phyloP scores from a whole-genome alignment of 202 grass and related monocot species.

The Elaeis oleifera region DNA sequence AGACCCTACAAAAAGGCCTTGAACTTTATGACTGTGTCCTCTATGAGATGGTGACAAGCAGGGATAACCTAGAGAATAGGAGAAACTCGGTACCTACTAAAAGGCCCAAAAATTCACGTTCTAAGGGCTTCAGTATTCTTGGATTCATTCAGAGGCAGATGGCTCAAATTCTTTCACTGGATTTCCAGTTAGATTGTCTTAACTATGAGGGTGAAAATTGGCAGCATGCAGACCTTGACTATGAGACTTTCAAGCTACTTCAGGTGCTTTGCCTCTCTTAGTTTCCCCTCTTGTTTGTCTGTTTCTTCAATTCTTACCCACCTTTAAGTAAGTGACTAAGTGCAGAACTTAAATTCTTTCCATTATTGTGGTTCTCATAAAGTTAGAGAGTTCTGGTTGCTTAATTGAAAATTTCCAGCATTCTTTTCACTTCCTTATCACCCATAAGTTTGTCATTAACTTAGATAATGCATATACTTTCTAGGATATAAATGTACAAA shows the following conservation, averaged over 20 bases:
- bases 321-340: no score
- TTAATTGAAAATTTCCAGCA: no score
- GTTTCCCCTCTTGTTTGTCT: slow-evolving; percentile 4
- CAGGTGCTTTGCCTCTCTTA: slow-evolving; percentile 35
- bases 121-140: slow-evolving; percentile 60
- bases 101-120: slow-evolving; percentile 39
- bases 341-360: no score
- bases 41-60: slow-evolving; percentile 68
- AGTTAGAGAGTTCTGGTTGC: no score
- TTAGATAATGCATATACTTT: no score
- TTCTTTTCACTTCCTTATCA: no score
- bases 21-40: slow-evolving; percentile 69
- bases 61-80: slow-evolving; percentile 37
- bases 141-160: slow-evolving; percentile 82
- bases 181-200: slow-evolving; percentile 86
- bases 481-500: no score
- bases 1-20: slow-evolving; percentile 61
- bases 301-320: neutral
- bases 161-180: slow-evolving; percentile 65
- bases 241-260: slow-evolving; percentile 71
- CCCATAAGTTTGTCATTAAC: no score
- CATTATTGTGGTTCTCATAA: no score
- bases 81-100: slow-evolving; percentile 30
- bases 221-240: slow-evolving; percentile 86
- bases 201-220: slow-evolving; percentile 72